Base-by-base conservation (phyloP, 225 moss, liverwort and hornwort species). In the Climacium dendroides region DNA sequence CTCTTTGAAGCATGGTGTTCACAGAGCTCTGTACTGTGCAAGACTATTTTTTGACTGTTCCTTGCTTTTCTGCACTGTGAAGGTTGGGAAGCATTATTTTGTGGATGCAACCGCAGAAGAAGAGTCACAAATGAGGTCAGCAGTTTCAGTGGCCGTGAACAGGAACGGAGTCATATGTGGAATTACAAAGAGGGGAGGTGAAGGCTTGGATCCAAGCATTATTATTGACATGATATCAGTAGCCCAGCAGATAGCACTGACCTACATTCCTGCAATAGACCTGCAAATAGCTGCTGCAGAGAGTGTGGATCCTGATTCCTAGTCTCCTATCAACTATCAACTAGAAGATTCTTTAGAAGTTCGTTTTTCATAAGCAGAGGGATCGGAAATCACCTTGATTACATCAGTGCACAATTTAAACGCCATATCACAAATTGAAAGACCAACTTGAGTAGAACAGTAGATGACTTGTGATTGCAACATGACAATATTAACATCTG, bases 71-170 rank as follows among this genome's bases (percentile, higher is more conserved):
- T 57, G 64, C 30, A 41, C 83, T 85, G 71, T 87, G 90, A 85
- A 97, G 97, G 97, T 98, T 57, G 96, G 96, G 43, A 95, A 93
- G 85, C 91, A 95, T 65, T 96, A 96, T 80, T 94, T 98, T 86
- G 96, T 95, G 85, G 98, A 98, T 88, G 95, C 98, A 77, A 98
- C 95, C 34, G 91, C 95, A 52, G 98, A 98, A 87, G 97, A 97
- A 90, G 98, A 98, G 77, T 94, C 96, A 62, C 96, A 96, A 86
- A 95, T 96, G 98, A 95, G 91, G 81, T 96, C 96, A 18, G 96
- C 96, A 59, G 95, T 98, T 50, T 98, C 98, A 61, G 93, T 98
- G 55, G 93, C 96, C 67, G 89, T 96, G 45, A 98, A 96, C 81
- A 93, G 88, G 81, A 94, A 95, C 85, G 97, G 96, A 84, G 69